A percentile compares a stretch with the other conserved stretches of the same genome.
Conservation (phyloP, 2,329 filamentous ascomycete genomes). For the Colletotrichum australisinense region DNA sequence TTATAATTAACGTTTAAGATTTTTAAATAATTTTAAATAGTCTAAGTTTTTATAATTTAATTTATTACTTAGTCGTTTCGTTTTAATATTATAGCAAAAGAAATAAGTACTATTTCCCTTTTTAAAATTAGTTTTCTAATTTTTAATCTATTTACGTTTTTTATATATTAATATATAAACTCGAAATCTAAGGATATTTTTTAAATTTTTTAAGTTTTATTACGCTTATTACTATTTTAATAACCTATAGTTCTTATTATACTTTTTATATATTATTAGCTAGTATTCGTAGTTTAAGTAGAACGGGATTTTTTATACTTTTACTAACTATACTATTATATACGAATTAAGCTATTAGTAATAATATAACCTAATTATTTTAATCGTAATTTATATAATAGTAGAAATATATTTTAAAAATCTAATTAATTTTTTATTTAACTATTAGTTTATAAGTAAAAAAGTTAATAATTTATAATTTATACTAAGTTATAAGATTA, state of each 20-base stretch:
- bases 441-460: neutral
- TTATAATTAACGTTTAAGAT: neutral
- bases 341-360: no score
- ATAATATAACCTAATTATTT: rapidly evolving
- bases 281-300: rapidly evolving
- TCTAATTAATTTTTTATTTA: neutral
- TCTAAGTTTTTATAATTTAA: neutral
- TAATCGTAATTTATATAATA: neutral
- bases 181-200: rapidly evolving
- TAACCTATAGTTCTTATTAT: no score
- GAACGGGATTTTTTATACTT: rapidly evolving
- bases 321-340: neutral
- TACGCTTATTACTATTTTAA: rapidly evolving
- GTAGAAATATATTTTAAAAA: rapidly evolving
- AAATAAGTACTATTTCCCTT: neutral
- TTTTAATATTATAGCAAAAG: neutral
- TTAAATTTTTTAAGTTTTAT: neutral
- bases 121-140: neutral
- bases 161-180: neutral
- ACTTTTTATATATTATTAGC: neutral
- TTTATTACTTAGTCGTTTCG: neutral
- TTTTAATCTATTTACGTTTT: rapidly evolving
- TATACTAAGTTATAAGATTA: neutral
- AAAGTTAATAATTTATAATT: neutral
- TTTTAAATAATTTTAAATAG: no score